These are phyloP conservation scores for Dioscorea dumetorum DNA, from an alignment of 106 monocot species.

Conservation along the genomic window DNA sequence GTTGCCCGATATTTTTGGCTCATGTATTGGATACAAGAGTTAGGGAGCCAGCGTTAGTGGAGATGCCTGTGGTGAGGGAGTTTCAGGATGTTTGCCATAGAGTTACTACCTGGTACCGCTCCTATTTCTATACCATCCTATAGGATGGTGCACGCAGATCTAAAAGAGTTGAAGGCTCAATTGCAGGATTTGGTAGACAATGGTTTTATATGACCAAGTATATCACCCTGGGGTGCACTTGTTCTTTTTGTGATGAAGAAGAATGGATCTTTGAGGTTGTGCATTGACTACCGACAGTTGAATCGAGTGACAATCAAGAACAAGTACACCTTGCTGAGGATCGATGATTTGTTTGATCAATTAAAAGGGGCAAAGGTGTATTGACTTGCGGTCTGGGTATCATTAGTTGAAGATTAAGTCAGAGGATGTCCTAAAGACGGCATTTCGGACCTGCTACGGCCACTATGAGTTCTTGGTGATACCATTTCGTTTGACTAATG, in stretches of 20 bases:
- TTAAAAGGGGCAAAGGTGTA: neutral
- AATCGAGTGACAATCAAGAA: slow-evolving; percentile 13
- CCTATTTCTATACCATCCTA: neutral
- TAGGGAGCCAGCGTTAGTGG: neutral
- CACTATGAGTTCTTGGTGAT: neutral
- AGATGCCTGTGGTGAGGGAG: slow-evolving; percentile 2
- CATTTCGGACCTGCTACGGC: neutral
- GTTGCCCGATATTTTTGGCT: neutral
- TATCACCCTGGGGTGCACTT: neutral
- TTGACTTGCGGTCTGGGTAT: neutral
- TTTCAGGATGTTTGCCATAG: neutral
- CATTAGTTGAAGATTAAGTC: neutral
- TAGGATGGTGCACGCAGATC: neutral
- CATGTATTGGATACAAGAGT: neutral
- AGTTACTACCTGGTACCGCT: neutral
- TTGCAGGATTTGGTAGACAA: neutral
- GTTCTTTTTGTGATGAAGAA: slow-evolving; percentile 14
- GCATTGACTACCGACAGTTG: neutral
- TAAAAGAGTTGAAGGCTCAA: slow-evolving; percentile 6
- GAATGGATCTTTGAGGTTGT: slow-evolving; percentile 2
- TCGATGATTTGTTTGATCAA: slow-evolving; percentile 11
- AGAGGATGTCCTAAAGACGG: neutral
- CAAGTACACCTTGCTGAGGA: neutral
- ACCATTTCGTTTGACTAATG: neutral
- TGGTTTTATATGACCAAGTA: neutral